phyloP scores from a whole-genome alignment of 2,329 filamentous ascomycete species.

The Pseudogymnoascus sp. region DNA sequence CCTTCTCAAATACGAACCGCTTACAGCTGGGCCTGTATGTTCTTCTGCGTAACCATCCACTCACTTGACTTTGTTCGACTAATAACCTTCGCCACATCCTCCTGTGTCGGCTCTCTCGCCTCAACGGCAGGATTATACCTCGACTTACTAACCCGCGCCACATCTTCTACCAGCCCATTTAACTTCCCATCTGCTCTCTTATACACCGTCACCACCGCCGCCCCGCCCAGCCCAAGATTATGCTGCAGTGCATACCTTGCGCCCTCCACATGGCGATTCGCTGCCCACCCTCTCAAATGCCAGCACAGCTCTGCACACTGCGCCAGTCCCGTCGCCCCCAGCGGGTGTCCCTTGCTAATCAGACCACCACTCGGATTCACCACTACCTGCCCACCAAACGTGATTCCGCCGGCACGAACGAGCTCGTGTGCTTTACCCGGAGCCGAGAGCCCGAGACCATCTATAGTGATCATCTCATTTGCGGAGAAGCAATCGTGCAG shows the following conservation, averaged over 20 bases:
- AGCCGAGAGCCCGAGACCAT: constrained; percentile 71
- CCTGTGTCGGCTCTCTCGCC: constrained; percentile 70
- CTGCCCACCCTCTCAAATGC: constrained; percentile 92
- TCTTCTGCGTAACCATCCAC: not conserved
- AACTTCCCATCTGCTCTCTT: constrained; percentile 64
- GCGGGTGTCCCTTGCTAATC: constrained; percentile 86
- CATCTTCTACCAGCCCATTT: constrained; percentile 47
- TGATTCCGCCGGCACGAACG: constrained; percentile 79
- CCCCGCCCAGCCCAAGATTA: constrained; percentile 84
- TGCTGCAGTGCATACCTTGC: constrained; percentile 74
- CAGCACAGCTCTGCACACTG: constrained; percentile 89
- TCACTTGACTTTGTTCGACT: not conserved
- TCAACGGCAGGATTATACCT: constrained; percentile 84
- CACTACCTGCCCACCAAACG: constrained; percentile 63
- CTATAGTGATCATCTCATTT: constrained; percentile 86
- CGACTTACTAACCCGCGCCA: constrained; percentile 56
- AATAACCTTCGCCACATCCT: not conserved
- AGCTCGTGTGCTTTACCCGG: constrained; percentile 85
- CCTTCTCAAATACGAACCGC: not conserved
- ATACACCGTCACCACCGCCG: constrained; percentile 80
- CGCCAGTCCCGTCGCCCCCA: constrained; percentile 84
- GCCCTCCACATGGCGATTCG: constrained; percentile 62
- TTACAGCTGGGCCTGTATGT: not conserved
- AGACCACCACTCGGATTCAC: constrained; percentile 86
- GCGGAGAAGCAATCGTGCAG: constrained; percentile 95